These are phyloP conservation scores for Pichia heedii DNA, from an alignment of 805 yeast genomes.

Conservation along the genomic window DNA sequence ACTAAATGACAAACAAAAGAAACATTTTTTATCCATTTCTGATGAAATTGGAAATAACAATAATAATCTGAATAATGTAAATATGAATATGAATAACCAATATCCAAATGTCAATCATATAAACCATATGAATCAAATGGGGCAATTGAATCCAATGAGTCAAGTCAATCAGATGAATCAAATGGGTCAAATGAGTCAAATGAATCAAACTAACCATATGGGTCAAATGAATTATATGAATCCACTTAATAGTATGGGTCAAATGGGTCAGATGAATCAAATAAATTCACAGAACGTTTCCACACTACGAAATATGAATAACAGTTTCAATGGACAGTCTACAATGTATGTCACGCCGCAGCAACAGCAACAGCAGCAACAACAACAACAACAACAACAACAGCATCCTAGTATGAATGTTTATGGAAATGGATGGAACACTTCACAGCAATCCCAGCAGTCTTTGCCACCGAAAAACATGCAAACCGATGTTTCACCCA, in stretches of 20 bases:
- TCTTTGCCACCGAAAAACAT: slow-evolving; percentile 6
- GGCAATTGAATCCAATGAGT: slow-evolving; percentile 2
- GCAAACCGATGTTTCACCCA: not conserved
- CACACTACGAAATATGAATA: not conserved
- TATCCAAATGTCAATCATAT: not conserved
- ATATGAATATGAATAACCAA: not conserved
- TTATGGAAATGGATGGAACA: not conserved
- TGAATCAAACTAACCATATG: not conserved
- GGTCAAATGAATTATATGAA: not conserved
- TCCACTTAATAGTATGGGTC: not conserved
- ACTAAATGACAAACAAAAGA: slow-evolving; percentile 21
- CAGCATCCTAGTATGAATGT: slow-evolving; percentile 7
- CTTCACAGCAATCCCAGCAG: slow-evolving; percentile 12
- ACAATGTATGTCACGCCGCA: slow-evolving; percentile 10
- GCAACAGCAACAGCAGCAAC: slow-evolving; percentile 2
- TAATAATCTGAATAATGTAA: not conserved
- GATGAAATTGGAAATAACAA: slow-evolving; percentile 5
- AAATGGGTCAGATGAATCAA: not conserved
- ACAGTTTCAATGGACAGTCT: not conserved
- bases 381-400: slow-evolving; percentile 8
- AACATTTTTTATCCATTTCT: slow-evolving; percentile 19
- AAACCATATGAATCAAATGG: not conserved
- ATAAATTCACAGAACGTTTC: not conserved
- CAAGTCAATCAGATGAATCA: not conserved
- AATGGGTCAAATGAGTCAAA: not conserved